These are phyloP conservation scores for Lyophyllum shimeji DNA, from an alignment of 768 basidiomycete species.

Conservation along the genomic window DNA sequence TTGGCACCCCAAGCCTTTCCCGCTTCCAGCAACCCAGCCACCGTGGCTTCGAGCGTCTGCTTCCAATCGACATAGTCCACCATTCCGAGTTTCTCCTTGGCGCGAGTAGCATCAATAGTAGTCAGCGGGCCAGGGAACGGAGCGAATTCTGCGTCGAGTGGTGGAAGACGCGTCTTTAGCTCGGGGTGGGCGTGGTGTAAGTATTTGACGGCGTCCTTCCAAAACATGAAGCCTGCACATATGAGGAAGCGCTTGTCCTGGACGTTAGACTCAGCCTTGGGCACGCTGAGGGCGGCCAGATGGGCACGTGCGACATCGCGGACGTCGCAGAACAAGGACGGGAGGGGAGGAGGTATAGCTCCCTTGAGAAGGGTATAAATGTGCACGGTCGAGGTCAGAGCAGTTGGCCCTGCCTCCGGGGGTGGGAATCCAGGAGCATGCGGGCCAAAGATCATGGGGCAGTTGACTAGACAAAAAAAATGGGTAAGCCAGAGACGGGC, in stretches of 20 bases:
- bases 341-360: conserved; percentile 18
- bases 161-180: conserved; percentile 20
- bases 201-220: conserved; percentile 21
- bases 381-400: conserved; percentile 22
- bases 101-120: conserved; percentile 14
- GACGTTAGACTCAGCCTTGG: conserved; percentile 14
- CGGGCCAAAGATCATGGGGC: conserved; percentile 33
- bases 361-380: conserved; percentile 27
- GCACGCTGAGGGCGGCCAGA: conserved; percentile 25
- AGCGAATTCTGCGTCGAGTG: conserved; percentile 1
- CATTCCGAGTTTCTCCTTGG: conserved; percentile 13
- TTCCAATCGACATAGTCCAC: conserved; percentile 16
- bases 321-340: conserved; percentile 26
- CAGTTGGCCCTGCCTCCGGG: conserved; percentile 14
- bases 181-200: conserved; percentile 25
- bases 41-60: conserved; percentile 11
- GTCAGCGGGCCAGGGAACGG: conserved; percentile 10
- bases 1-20: conserved; percentile 14
- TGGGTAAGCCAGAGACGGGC: background rate
- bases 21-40: conserved; percentile 14
- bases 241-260: conserved; percentile 32
- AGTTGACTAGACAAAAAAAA: conserved; percentile 22
- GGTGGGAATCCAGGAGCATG: conserved; percentile 23
- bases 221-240: conserved; percentile 19
- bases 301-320: conserved; percentile 32